These are phyloP conservation scores for Scedosporium aurantiacum DNA, from an alignment of 2,329 filamentous ascomycete species.

Conservation along the genomic window DNA sequence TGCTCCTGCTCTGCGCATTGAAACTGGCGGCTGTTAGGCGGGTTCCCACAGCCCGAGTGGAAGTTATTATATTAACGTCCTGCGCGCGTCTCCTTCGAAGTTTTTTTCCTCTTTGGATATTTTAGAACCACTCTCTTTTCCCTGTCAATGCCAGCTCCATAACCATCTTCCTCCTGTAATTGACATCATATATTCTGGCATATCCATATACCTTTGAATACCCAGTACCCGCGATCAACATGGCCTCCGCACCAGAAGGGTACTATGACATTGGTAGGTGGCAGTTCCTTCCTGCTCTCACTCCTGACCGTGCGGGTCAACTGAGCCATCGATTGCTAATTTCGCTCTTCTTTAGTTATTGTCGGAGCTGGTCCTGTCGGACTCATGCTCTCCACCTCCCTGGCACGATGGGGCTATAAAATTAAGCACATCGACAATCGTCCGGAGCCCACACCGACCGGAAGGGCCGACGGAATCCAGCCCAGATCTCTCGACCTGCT, in stretches of 20 bases:
- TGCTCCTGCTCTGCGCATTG: constrained; percentile 4
- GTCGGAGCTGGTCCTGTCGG: constrained; percentile 84
- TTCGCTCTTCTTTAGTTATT: constrained; percentile 47
- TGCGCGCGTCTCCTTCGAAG: too few relatives aligned
- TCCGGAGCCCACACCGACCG: constrained; percentile 71
- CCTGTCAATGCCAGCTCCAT: too few relatives aligned
- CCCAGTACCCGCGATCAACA: not conserved
- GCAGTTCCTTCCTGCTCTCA: not conserved
- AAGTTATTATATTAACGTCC: not conserved
- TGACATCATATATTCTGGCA: too few relatives aligned
- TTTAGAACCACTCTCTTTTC: too few relatives aligned
- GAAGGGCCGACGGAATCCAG: constrained; percentile 85
- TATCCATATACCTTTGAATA: too few relatives aligned
- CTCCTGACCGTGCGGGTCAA: not conserved
- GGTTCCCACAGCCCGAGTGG: not conserved
- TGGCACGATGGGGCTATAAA: constrained; percentile 87
- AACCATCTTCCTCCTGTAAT: too few relatives aligned
- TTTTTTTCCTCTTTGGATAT: too few relatives aligned
- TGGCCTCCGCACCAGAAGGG: not conserved
- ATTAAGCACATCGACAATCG: constrained; percentile 94
- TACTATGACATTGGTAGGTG: constrained; percentile 34
- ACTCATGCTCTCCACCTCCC: constrained; percentile 74
- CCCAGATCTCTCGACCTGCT: constrained; percentile 79
- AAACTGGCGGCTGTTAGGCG: not conserved
- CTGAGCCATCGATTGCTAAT: not conserved